A percentile compares a stretch with the other conserved stretches of the same genome.
These are phyloP conservation scores for Pezicula neosporulosa DNA, from an alignment of 2,329 filamentous ascomycete genomes.

Conservation along the genomic window DNA sequence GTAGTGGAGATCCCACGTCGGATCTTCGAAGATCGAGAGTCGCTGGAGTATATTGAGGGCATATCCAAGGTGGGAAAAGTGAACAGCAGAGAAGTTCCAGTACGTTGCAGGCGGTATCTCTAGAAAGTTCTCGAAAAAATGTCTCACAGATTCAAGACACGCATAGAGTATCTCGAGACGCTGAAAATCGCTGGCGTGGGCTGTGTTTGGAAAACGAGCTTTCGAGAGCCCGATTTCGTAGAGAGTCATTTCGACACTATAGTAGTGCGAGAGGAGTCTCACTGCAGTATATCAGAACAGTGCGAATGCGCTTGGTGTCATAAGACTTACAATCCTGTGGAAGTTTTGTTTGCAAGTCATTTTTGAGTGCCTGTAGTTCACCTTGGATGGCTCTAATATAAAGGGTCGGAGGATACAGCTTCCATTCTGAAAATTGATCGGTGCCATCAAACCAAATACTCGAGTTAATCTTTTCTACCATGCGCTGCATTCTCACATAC, in stretches of 20 bases:
- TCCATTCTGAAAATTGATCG: neutral
- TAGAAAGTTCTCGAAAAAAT: conserved; percentile 10
- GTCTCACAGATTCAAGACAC: conserved; percentile 10
- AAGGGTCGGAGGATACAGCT: neutral
- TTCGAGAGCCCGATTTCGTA: conserved; percentile 16
- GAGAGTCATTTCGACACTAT: conserved; percentile 2
- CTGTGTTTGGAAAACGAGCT: neutral
- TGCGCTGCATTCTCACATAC: conserved; percentile 4
- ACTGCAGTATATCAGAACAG: conserved; percentile 2
- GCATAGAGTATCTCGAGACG: conserved; percentile 14
- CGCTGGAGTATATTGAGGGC: conserved; percentile 32
- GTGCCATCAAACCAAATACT: neutral
- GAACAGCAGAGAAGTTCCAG: conserved; percentile 6
- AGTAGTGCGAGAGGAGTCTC: conserved; percentile 5
- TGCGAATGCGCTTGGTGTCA: neutral
- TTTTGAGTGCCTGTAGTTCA: neutral
- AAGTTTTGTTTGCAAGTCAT: neutral
- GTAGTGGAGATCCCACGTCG: conserved; percentile 33
- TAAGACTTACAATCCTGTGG: neutral
- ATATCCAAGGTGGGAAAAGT: conserved; percentile 28
- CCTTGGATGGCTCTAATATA: neutral
- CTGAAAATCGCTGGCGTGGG: conserved; percentile 7
- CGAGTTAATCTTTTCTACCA: neutral
- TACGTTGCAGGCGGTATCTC: conserved; percentile 7
- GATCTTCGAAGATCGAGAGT: conserved; percentile 33